Evolutionary conservation across 2,329 filamentous ascomycete species (phyloP).

Genomic region (Pseudocercospora fijiensis): DNA sequence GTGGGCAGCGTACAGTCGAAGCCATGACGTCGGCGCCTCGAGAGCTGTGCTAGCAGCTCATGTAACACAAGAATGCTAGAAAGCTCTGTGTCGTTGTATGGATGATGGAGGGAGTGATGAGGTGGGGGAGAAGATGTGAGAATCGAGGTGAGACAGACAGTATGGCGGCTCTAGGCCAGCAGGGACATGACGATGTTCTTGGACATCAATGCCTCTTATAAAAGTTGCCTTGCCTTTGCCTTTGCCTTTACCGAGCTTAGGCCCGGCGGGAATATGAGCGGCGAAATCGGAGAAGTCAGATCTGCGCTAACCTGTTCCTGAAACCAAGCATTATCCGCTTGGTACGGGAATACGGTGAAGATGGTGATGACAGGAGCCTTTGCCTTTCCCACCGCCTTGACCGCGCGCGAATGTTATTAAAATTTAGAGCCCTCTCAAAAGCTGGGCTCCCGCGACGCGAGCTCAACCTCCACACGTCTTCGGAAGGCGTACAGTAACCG

Average conservation of each 20-base stretch:
- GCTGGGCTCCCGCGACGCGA: too few species aligned
- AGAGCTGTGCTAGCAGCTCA: slow-evolving; percentile 5
- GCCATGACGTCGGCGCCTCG: slow-evolving; percentile 24
- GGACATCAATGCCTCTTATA: slow-evolving; percentile 17
- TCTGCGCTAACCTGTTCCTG: slow-evolving; percentile 13
- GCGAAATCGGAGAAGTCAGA: slow-evolving; percentile 12
- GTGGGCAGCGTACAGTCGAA: slow-evolving; percentile 23
- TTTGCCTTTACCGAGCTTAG: slow-evolving; percentile 11
- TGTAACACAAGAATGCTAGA: background rate
- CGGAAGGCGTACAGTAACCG: too few species aligned
- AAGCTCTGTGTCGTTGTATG: background rate
- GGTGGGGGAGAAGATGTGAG: background rate
- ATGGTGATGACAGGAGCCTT: background rate
- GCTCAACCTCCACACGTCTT: too few species aligned
- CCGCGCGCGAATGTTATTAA: background rate
- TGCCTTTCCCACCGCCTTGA: background rate
- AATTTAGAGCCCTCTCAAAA: too few species aligned
- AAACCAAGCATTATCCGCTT: background rate
- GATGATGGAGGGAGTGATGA: background rate
- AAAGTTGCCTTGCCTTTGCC: background rate
- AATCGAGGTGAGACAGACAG: background rate
- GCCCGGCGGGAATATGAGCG: slow-evolving; percentile 12
- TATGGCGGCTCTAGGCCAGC: background rate
- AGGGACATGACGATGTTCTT: background rate
- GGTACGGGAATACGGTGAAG: background rate